Evolutionary conservation across 495 filamentous ascomycete genomes (phyloP), one percentile per base, ranked within the genome.

Genomic region (Penicillium soppii): DNA sequence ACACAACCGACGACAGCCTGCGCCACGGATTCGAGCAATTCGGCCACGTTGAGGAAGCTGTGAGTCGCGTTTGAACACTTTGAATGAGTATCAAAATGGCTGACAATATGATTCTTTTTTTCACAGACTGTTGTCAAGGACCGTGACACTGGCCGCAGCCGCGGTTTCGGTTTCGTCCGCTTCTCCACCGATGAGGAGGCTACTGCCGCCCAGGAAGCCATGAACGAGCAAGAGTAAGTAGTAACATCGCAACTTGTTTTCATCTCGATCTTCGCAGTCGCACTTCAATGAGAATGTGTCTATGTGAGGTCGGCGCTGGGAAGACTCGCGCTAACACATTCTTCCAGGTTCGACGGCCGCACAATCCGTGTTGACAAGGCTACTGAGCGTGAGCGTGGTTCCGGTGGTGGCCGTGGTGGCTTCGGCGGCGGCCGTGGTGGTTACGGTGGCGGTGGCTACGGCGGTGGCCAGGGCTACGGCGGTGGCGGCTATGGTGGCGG

Each of bases 151-250:
- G 84, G 88, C 51, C 90, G 95, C 68, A 96, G 90, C 77, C 90
- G 94, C 67, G 94, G 94, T 38, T 99, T 97, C 67, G 94, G 94
- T 22, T 99, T 99, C 69, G 91, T 99, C 39, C 86, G 90, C 56
- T 99, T 89, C 72, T 66, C 79, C 29, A 82, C 78, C 47, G 90
- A 96, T 13, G 66, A 80, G 17, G 90, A 96, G 57, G 94, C 95
- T 32, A 83, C 92, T 52, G 72, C 75, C 35, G 94, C 94, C 29
- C 95, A 94, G 65, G 59, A 69, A 3, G 74, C 68, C 30, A 96
- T 97, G 94, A 96, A 97, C 76, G 91, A 95, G 71, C 77, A 88
- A 50, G 94, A 97, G 94, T 97, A 78, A 69, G 87, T 35, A 21
- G 16, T 16, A 65, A 38, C 41, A 19, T 30, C 33, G 38, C 17